Evolutionary conservation across 192 early-diverging fungal genomes (phyloP).

Genomic region (Backusella circina): DNA sequence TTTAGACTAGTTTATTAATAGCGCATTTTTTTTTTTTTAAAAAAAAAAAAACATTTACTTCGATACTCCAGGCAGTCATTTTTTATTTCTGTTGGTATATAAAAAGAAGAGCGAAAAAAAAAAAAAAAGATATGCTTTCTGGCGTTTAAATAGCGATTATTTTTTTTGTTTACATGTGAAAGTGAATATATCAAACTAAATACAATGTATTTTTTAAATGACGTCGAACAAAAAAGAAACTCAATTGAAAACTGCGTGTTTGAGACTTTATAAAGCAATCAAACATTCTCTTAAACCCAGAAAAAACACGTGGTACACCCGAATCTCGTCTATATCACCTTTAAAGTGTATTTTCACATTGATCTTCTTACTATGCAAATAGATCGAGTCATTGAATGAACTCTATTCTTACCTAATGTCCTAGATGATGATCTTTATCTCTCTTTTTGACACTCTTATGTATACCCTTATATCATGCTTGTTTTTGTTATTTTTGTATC

Average conservation of each 20-base stretch:
- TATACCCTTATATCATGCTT: no score
- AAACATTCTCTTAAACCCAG: not conserved
- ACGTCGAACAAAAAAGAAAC: not conserved
- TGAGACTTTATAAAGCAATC: not conserved
- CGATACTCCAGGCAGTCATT: conserved; percentile 3
- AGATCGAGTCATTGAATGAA: no score
- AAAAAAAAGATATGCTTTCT: not conserved
- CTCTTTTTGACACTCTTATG: no score
- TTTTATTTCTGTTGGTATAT: not conserved
- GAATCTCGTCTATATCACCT: not conserved
- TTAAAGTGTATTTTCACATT: not conserved
- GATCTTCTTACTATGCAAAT: not conserved
- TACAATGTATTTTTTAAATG: not conserved
- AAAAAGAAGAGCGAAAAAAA: not conserved
- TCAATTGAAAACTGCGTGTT: not conserved
- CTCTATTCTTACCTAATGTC: no score
- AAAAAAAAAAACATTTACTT: no score
- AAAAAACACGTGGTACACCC: not conserved
- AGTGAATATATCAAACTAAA: not conserved
- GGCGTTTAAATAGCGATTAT: not conserved
- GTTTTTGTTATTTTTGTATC: no score
- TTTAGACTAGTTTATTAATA: not conserved
- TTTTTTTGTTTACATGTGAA: not conserved
- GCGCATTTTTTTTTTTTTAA: no score
- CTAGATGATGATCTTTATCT: no score